Evolutionary conservation across 441 rosid genomes (phyloP).

Genomic region (Codiaeum variegatum): DNA sequence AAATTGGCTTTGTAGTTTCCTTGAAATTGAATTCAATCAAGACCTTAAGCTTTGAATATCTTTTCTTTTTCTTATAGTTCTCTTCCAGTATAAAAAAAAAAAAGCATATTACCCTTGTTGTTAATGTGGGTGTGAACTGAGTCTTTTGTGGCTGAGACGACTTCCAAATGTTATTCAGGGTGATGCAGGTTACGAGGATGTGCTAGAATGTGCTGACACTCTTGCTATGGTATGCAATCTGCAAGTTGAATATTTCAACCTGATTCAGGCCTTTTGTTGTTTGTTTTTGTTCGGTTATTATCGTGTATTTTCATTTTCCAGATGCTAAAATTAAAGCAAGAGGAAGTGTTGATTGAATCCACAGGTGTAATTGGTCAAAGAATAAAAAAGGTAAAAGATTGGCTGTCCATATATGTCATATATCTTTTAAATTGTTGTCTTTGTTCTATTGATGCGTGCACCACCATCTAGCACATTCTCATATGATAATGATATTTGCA

Average conservation of each 20-base stretch:
- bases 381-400: slow-evolving; percentile 65
- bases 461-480: slow-evolving; percentile 9
- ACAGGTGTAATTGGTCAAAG: slow-evolving; percentile 93
- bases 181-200: slow-evolving; percentile 87
- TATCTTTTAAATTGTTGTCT: neutral
- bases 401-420: neutral
- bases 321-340: slow-evolving; percentile 59
- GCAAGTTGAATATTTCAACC: slow-evolving; percentile 3
- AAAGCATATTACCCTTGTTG: too few species aligned
- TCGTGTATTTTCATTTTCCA: slow-evolving; percentile 27
- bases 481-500: slow-evolving; percentile 34
- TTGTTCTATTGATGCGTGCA: slow-evolving; percentile 5
- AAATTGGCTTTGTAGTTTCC: too few species aligned
- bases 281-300: neutral
- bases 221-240: slow-evolving; percentile 52
- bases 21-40: too few species aligned
- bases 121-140: slow-evolving; percentile 1
- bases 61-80: too few species aligned
- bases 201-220: slow-evolving; percentile 64
- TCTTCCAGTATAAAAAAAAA: too few species aligned
- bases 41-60: too few species aligned
- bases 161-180: slow-evolving; percentile 51
- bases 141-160: slow-evolving; percentile 18
- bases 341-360: slow-evolving; percentile 78
- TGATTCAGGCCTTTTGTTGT: slow-evolving; percentile 11